A percentile compares a stretch with the other conserved stretches of the same genome.
Evolutionary conservation across 2,329 filamentous ascomycete genomes (phyloP).

Genomic region (Aspergillus sergii): DNA sequence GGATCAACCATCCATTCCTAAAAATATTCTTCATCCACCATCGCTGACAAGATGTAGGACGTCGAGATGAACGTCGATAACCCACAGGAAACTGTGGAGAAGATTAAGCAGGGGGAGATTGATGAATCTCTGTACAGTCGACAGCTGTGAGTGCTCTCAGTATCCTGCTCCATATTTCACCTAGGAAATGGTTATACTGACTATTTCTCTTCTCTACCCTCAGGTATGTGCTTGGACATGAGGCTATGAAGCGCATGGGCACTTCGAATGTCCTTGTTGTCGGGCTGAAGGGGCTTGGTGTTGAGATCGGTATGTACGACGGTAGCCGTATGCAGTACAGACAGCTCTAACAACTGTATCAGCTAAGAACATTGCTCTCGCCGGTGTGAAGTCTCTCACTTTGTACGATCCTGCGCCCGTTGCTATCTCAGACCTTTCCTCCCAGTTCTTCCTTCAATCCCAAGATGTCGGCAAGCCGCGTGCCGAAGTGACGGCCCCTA

Average conservation of each 20-base stretch:
- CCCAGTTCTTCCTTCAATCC: slow-evolving; percentile 92
- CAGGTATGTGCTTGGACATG: slow-evolving; percentile 70
- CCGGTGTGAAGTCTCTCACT: slow-evolving; percentile 95
- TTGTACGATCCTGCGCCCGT: slow-evolving; percentile 87
- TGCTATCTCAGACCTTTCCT: slow-evolving; percentile 84
- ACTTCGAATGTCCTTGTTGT: slow-evolving; percentile 92
- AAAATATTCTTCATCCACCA: background rate
- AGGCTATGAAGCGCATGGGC: slow-evolving; percentile 98
- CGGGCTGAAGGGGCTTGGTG: slow-evolving; percentile 89
- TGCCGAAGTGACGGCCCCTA: slow-evolving; percentile 81
- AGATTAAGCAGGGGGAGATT: slow-evolving; percentile 66
- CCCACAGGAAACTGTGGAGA: slow-evolving; percentile 59
- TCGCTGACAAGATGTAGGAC: slow-evolving; percentile 42
- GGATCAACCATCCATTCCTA: slow-evolving; percentile 1
- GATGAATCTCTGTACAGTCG: slow-evolving; percentile 69
- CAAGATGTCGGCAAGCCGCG: slow-evolving; percentile 91
- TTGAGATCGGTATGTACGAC: slow-evolving; percentile 69
- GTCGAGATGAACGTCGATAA: slow-evolving; percentile 65
- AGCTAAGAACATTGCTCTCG: slow-evolving; percentile 97
- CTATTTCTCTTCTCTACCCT: background rate
- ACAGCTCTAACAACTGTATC: slow-evolving; percentile 13
- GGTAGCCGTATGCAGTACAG: background rate
- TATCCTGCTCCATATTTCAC: background rate
- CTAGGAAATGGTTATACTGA: background rate
- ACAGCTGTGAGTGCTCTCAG: slow-evolving; percentile 53